These are phyloP conservation scores for Daldinia sp. DNA, from an alignment of 2,329 filamentous ascomycete species.

Conservation along the genomic window DNA sequence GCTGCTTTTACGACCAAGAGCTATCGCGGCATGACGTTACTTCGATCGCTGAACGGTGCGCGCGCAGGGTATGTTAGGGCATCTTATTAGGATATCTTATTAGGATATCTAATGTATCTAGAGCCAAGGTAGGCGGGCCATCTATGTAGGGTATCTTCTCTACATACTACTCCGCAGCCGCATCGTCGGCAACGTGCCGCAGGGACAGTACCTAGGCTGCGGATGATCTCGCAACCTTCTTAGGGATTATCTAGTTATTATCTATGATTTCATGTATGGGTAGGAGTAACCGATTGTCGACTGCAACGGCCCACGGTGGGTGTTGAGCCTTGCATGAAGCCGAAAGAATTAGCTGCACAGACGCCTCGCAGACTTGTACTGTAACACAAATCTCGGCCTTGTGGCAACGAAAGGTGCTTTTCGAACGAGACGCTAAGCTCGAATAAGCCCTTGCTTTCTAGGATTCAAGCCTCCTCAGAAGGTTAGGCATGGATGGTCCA, in stretches of 20 bases:
- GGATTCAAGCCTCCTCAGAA: constrained; percentile 41
- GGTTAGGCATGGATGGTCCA: constrained; percentile 45
- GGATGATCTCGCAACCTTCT: constrained; percentile 36
- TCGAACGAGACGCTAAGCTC: constrained; percentile 39
- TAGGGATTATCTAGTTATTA: constrained; percentile 30
- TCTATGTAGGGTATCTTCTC: background rate
- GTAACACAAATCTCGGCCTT: constrained; percentile 44
- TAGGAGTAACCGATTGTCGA: constrained; percentile 41
- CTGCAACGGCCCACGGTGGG: constrained; percentile 34
- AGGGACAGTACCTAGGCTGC: constrained; percentile 23
- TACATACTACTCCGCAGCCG: constrained; percentile 40
- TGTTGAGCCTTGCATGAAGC: constrained; percentile 41
- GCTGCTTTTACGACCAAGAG: constrained; percentile 21
- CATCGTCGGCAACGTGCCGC: constrained; percentile 33
- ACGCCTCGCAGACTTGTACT: constrained; percentile 43
- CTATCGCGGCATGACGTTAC: constrained; percentile 37
- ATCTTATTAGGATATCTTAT: too few relatives aligned
- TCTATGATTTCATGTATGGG: constrained; percentile 41
- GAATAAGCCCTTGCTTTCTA: constrained; percentile 39
- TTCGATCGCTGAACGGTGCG: constrained; percentile 34
- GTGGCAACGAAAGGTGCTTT: constrained; percentile 33
- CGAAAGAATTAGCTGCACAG: constrained; percentile 38
- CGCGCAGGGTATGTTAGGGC: constrained; percentile 26
- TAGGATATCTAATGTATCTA: too few relatives aligned
- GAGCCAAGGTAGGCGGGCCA: too few relatives aligned